Evolutionary conservation across 805 yeast genomes (phyloP).

Genomic region (Ogataea ramenticola): DNA sequence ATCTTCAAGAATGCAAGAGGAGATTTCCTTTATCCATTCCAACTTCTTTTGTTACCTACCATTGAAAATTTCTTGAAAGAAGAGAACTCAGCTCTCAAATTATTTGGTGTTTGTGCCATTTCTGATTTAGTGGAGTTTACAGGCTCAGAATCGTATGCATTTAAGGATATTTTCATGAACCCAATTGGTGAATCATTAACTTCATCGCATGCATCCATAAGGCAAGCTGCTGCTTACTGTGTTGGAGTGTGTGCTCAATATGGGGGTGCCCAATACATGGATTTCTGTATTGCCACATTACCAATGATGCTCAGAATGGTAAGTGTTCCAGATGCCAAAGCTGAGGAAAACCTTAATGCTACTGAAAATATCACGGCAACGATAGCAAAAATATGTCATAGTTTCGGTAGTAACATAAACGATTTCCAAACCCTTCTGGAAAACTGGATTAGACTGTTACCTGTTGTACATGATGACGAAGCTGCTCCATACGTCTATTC

Average conservation of each 20-base stretch:
- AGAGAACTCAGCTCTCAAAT: constrained; percentile 57
- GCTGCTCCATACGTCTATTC: constrained; percentile 82
- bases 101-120: constrained; percentile 74
- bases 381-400: constrained; percentile 74
- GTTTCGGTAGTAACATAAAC: constrained; percentile 51
- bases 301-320: constrained; percentile 69
- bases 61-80: constrained; percentile 56
- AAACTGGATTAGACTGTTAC: constrained; percentile 78
- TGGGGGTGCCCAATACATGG: constrained; percentile 60
- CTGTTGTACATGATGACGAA: constrained; percentile 75
- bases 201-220: constrained; percentile 59
- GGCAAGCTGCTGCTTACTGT: constrained; percentile 82
- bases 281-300: constrained; percentile 61
- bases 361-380: constrained; percentile 83
- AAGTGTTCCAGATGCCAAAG: constrained; percentile 70
- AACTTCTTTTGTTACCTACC: constrained; percentile 48
- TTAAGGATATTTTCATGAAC: constrained; percentile 56
- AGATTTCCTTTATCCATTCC: constrained; percentile 58
- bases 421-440: constrained; percentile 54
- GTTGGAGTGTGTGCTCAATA: constrained; percentile 82
- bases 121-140: constrained; percentile 77
- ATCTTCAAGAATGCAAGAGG: constrained; percentile 58
- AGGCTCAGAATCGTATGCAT: constrained; percentile 60
- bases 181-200: constrained; percentile 62
- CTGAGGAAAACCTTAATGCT: constrained; percentile 78